These are phyloP conservation scores for Fagopyrum homotropicum DNA, from an alignment of 148 eudicot species.

Conservation along the genomic window DNA sequence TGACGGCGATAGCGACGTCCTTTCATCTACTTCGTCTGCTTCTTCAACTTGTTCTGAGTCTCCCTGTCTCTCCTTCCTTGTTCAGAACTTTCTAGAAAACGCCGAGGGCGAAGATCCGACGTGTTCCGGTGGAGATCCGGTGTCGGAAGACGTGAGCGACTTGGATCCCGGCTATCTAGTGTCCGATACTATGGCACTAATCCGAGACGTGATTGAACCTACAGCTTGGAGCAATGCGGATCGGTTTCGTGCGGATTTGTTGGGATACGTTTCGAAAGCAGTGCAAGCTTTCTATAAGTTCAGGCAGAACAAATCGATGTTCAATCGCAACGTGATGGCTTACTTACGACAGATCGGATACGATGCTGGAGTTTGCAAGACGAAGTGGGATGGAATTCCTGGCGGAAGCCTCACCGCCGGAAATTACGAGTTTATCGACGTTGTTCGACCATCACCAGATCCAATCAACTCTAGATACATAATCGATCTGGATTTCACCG, in stretches of 20 bases:
- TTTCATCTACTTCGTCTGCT: constrained; percentile 29
- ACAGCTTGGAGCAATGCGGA: constrained; percentile 26
- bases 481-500: constrained; percentile 15
- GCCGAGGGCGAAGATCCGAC: constrained; percentile 8
- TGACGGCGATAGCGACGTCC: constrained; percentile 30
- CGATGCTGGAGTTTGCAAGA: constrained; percentile 67
- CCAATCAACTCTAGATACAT: constrained; percentile 17
- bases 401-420: constrained; percentile 46
- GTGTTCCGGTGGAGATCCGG: constrained; percentile 14
- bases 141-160: constrained; percentile 22
- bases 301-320: constrained; percentile 19
- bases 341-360: constrained; percentile 49
- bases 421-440: constrained; percentile 25
- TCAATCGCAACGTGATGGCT: constrained; percentile 56
- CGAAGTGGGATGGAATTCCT: constrained; percentile 46
- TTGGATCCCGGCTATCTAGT: constrained; percentile 20
- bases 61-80: constrained; percentile 34
- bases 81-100: constrained; percentile 37
- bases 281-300: constrained; percentile 23
- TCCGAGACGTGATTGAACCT: constrained; percentile 19
- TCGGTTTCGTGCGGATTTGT: constrained; percentile 27
- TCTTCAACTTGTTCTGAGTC: constrained; percentile 21
- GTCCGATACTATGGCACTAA: constrained; percentile 20
- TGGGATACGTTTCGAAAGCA: constrained; percentile 32
- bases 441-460: background rate